phyloP scores from a whole-genome alignment of 2,329 filamentous ascomycete species.

The Penicillium sp. region DNA sequence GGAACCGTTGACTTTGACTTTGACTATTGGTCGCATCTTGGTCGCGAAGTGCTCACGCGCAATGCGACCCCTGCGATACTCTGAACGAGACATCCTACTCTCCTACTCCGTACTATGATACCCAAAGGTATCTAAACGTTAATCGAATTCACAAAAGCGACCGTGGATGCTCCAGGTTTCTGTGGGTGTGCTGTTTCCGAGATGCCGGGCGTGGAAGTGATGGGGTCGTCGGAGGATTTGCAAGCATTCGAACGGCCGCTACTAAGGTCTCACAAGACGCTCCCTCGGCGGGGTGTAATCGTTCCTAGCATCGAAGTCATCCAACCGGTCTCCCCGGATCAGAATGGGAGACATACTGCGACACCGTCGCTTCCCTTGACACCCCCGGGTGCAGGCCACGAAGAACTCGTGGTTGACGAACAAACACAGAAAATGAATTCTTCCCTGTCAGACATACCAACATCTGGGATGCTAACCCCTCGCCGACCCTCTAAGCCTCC shows the following conservation, averaged over 20 bases:
- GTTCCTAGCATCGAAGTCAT: conserved; percentile 17
- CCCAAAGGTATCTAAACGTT: not conserved
- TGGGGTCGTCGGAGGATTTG: conserved; percentile 23
- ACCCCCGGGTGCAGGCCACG: conserved; percentile 27
- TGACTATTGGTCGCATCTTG: conserved; percentile 2
- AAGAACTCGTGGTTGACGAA: conserved; percentile 16
- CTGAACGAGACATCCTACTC: not conserved
- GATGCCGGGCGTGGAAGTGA: conserved; percentile 28
- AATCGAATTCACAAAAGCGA: not conserved
- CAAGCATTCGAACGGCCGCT: conserved; percentile 24
- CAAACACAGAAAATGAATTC: conserved; percentile 21
- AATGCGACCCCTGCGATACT: conserved; percentile 12
- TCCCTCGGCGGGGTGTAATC: conserved; percentile 31
- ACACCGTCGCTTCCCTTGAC: conserved; percentile 32
- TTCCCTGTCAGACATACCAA: conserved; percentile 17
- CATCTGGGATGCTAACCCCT: conserved; percentile 44
- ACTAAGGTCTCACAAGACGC: conserved; percentile 36
- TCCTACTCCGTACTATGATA: conserved; percentile 5
- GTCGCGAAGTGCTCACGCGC: conserved; percentile 5
- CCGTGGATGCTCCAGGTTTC: conserved; percentile 1
- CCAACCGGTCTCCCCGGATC: conserved; percentile 20
- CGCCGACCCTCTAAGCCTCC: conserved; percentile 59
- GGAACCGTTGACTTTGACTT: conserved; percentile 6
- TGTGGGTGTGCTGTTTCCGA: conserved; percentile 5
- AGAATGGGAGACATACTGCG: conserved; percentile 19